Evolutionary conservation across 768 basidiomycete species (phyloP).

Genomic region (Trametes villosa): DNA sequence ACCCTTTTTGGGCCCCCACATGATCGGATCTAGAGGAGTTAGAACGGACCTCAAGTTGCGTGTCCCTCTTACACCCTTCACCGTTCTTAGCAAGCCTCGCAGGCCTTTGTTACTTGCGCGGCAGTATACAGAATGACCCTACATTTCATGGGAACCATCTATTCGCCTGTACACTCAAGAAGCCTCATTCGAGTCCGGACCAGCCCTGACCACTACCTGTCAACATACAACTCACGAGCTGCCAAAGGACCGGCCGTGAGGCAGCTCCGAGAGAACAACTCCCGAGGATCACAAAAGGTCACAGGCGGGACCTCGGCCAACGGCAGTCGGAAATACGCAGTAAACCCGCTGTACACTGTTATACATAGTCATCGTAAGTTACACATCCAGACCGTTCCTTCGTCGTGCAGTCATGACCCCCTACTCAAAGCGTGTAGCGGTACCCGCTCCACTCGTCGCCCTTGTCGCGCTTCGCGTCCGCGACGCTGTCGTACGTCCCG

Average conservation of each 20-base stretch:
- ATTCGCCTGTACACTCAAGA: too few relatives aligned
- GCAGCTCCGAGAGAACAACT: too few relatives aligned
- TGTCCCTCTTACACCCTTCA: not conserved
- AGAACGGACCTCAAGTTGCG: constrained; percentile 10
- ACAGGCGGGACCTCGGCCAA: too few relatives aligned
- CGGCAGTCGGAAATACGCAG: constrained; percentile 12
- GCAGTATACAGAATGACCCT: too few relatives aligned
- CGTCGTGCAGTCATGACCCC: not conserved
- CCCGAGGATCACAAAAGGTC: too few relatives aligned
- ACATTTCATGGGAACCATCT: too few relatives aligned
- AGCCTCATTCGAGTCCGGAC: too few relatives aligned
- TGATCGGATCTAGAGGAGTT: constrained; percentile 14
- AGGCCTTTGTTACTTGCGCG: too few relatives aligned
- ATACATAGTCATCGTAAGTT: constrained; percentile 1
- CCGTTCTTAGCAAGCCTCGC: too few relatives aligned
- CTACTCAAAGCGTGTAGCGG: constrained; percentile 56
- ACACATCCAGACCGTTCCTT: constrained; percentile 1
- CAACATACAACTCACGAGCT: too few relatives aligned
- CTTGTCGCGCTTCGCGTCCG: constrained; percentile 69
- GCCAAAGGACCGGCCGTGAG: too few relatives aligned
- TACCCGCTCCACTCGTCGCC: constrained; percentile 81
- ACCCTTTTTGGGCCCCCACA: constrained; percentile 3
- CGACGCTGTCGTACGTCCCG: constrained; percentile 59
- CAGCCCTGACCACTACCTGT: too few relatives aligned
- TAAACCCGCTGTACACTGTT: constrained; percentile 14